Conservation (phyloP, 2,329 filamentous ascomycete species). For the Elsinoe arachidis region DNA sequence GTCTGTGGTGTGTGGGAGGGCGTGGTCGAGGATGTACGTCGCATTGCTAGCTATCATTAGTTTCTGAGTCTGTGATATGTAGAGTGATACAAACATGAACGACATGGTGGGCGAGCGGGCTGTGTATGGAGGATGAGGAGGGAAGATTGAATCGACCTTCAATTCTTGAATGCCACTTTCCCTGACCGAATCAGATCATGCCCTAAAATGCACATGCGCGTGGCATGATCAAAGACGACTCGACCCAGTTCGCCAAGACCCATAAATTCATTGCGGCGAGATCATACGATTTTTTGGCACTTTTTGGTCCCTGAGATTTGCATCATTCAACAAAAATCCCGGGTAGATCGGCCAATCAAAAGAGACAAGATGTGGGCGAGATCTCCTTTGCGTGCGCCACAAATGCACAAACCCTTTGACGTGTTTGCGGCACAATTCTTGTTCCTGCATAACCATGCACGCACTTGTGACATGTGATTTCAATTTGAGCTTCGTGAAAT, state of each 20-base stretch:
- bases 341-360: background rate
- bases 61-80: background rate
- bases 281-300: slow-evolving; percentile 10
- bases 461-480: too few relatives aligned
- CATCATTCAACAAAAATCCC: background rate
- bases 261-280: background rate
- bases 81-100: slow-evolving; percentile 17
- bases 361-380: background rate
- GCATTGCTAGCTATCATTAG: slow-evolving; percentile 20
- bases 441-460: too few relatives aligned
- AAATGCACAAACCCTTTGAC: too few relatives aligned
- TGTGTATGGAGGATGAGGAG: background rate
- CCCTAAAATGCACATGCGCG: background rate
- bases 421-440: too few relatives aligned
- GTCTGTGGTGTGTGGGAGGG: slow-evolving; percentile 35
- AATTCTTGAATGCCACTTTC: background rate
- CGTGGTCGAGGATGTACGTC: slow-evolving; percentile 27
- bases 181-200: background rate
- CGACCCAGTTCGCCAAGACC: background rate
- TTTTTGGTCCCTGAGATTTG: slow-evolving; percentile 3
- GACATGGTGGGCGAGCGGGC: slow-evolving; percentile 15
- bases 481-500: too few relatives aligned
- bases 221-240: background rate
- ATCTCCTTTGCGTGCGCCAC: background rate
- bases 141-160: background rate